Evolutionary conservation across 108 stramenopile species (phyloP), one percentile per base, ranked within the genome.

Genomic region (Stephanodiscus triporus): DNA sequence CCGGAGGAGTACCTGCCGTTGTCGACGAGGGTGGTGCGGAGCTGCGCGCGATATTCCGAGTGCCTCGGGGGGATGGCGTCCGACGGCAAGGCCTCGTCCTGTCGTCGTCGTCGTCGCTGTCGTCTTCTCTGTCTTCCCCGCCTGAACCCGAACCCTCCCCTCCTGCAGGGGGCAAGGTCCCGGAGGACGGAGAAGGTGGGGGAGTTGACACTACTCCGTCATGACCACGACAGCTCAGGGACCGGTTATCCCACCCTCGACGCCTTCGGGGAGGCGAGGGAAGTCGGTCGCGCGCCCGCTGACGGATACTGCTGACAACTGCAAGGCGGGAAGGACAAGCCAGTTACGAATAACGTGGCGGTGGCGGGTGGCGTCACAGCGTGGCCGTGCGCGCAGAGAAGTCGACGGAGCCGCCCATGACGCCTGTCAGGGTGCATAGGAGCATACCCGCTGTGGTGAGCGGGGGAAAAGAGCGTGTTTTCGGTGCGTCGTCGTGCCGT

Each of bases 161-260:
- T 13, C 76, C 88, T 36, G 82, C 80, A 3, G 82, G 89, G 19
- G 87, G 86, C 45, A 84, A 86, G 42, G 77, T 91, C 1, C 51
- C 84, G n/a, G 36, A 79, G 93, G 37, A 92, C 91, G 7, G 93
- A 92, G 76, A 95, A 95, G 74, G 91, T 95, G 20, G 93, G n/a
- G 93, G 0, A 83, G 85, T 24, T 90, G 93, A 23, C 73, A 83
- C 43, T 93, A 88, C 71, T 76, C 85, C 43, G 24, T 89, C 8
- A 77, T 82, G 11, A 80, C 76, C 73, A 38, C 43, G 56, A 75
- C 74, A 29, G 40, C 48, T 95, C 9, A 80, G 80, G n/a, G 50
- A 87, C 89, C 11, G 91, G 93, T 22, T 95, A 86, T 57, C 90
- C 91, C 17, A 91, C 92, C 16, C 74, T 95, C 43, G 93, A 95